Evolutionary conservation across 441 rosid genomes (phyloP), one percentile per base, ranked within the genome.

Genomic region (Gossypium aridum): DNA sequence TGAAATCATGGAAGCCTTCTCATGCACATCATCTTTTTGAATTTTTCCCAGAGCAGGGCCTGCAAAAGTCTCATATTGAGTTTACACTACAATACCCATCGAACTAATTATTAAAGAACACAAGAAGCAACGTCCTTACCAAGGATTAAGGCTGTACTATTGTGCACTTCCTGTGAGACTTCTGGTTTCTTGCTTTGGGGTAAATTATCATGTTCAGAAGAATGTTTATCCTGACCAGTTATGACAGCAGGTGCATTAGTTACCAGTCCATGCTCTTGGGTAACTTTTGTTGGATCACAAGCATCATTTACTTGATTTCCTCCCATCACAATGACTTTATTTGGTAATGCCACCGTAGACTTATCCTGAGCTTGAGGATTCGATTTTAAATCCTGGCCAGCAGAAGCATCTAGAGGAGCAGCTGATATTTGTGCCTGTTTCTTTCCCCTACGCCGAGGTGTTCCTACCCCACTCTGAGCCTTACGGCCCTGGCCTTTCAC

Each of bases 401-500:
- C 79, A 72, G 89, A 81, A 81, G 80, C 88, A 82, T 90, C 90
- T 67, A 90, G 68, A 81, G 81, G 49, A 77, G 76, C 64, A 74
- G 86, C 78, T 37, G 82, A 75, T 28, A 81, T 72, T 34, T 75
- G 76, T 12, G 67, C 81, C 77, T 80, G 86, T 79, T 90, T 91
- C 87, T 83, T 89, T 79, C 98, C 97, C 80, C 92, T 83, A 60
- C 95, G 92, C 43, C 90, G 82, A 3, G 91, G 80, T 76, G 87
- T 72, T 77, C 86, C 96, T 54, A 79, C 83, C 17, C 81, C 91
- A 73, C 77, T 85, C 81, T 80, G 88, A 77, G 77, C 80, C 77
- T 83, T 91, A 76, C 82, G 86, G 69, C 85, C 80, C 81, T 80
- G 88, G 80, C 86, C 88, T 80, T 83, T 89, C 55, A 57, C 76